Conservation (phyloP, 2,329 filamentous ascomycete genomes). For the Exophiala phaeomuriformis region DNA sequence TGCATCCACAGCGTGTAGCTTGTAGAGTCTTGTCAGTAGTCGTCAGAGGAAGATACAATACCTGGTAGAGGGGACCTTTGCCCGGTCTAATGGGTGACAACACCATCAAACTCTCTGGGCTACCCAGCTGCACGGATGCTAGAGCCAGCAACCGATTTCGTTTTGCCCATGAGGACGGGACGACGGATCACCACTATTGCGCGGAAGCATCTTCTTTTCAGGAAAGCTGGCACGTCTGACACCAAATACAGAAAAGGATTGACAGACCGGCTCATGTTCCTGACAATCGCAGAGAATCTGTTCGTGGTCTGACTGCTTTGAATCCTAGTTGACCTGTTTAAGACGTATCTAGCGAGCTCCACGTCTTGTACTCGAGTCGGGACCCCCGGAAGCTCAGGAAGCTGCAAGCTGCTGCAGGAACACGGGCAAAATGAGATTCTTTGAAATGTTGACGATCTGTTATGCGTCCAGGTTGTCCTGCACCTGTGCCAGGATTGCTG, state of each 20-base stretch:
- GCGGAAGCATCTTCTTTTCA: constrained; percentile 4
- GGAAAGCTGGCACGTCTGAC: constrained; percentile 5
- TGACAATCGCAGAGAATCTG: background rate
- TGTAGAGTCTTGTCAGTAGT: no score
- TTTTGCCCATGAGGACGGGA: constrained; percentile 15
- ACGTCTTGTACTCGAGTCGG: constrained; percentile 4
- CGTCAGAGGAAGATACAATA: no score
- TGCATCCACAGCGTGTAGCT: no score
- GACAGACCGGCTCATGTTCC: no score
- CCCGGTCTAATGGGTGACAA: constrained; percentile 7
- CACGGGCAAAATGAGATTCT: constrained; percentile 12
- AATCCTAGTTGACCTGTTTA: background rate
- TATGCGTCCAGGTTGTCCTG: background rate
- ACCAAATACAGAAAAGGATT: no score
- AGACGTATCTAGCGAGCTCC: constrained; percentile 10
- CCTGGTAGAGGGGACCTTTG: background rate
- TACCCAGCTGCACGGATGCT: background rate
- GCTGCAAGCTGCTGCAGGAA: constrained; percentile 23
- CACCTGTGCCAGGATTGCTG: constrained; percentile 11
- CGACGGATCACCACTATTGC: constrained; percentile 11
- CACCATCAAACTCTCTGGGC: constrained; percentile 1
- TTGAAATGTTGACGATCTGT: constrained; percentile 20
- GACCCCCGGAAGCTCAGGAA: constrained; percentile 13
- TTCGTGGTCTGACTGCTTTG: background rate
- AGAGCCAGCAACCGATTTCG: constrained; percentile 6